Evolutionary conservation across 169 alveolate species (phyloP).

Genomic region (Plasmodium sp.): DNA sequence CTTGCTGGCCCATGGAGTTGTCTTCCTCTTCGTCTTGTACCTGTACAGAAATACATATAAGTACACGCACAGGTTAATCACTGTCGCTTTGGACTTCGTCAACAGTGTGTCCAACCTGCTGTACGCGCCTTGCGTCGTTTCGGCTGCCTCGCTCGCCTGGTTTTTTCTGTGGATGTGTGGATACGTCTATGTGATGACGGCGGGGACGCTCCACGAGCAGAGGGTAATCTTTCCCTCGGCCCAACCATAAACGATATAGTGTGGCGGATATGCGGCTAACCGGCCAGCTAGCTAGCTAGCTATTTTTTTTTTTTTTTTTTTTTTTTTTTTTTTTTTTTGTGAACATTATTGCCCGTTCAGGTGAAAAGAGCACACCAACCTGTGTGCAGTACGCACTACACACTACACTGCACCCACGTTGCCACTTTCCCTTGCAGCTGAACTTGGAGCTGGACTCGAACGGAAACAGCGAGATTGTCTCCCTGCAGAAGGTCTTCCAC

Average conservation of each 20-base stretch:
- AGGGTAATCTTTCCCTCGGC: conserved; percentile 11
- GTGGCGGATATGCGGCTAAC: not conserved
- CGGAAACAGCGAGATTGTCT: conserved; percentile 51
- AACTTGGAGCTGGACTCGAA: conserved; percentile 29
- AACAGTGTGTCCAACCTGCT: conserved; percentile 7
- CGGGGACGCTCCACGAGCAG: conserved; percentile 21
- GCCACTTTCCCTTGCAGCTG: not conserved
- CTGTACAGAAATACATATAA: conserved; percentile 52
- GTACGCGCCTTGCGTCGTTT: conserved; percentile 17
- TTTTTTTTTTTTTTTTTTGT: not conserved
- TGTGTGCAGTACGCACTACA: not conserved
- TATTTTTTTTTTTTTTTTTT: not conserved
- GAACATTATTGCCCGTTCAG: not conserved
- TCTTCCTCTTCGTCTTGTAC: conserved; percentile 14
- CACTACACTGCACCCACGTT: not conserved
- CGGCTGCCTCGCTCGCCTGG: conserved; percentile 12
- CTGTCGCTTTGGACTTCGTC: conserved; percentile 23
- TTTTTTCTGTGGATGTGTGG: conserved; percentile 8
- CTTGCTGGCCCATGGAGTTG: conserved; percentile 16
- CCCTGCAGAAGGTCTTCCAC: conserved; percentile 43
- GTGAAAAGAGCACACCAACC: not conserved
- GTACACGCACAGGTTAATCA: conserved; percentile 27
- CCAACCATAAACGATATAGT: not conserved
- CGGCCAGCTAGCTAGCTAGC: not conserved
- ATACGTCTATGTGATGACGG: conserved; percentile 41